A percentile compares a stretch with the other conserved stretches of the same genome.
These are phyloP conservation scores for Peronosclerospora sorghi DNA, from an alignment of 352 stramenopile genomes.

Conservation along the genomic window DNA sequence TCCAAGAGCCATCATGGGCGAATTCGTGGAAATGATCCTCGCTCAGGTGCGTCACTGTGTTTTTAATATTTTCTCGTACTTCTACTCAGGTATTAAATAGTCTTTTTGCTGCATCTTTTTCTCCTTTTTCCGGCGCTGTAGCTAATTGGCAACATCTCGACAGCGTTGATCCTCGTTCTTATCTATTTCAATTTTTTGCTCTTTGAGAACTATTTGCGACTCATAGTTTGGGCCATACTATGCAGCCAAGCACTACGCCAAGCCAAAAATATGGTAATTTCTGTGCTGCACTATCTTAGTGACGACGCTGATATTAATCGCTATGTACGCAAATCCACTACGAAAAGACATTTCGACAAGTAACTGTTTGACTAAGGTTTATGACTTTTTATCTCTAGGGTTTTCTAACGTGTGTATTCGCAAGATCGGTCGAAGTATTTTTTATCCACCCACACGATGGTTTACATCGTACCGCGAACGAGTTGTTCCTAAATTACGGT, in stretches of 20 bases:
- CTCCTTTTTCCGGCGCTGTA: no score
- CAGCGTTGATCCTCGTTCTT: slow-evolving; percentile 71
- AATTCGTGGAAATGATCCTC: slow-evolving; percentile 79
- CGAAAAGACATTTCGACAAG: not conserved
- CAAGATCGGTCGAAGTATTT: slow-evolving; percentile 68
- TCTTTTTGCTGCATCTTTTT: not conserved
- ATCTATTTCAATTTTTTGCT: slow-evolving; percentile 87
- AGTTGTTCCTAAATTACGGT: slow-evolving; percentile 81
- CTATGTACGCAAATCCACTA: slow-evolving; percentile 22
- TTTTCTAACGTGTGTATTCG: slow-evolving; percentile 71
- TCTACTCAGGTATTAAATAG: not conserved
- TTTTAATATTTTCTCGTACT: not conserved
- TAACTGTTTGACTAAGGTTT: not conserved
- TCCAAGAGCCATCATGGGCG: slow-evolving; percentile 34
- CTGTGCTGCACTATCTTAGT: slow-evolving; percentile 77
- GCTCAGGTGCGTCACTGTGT: slow-evolving; percentile 38
- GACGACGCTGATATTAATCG: slow-evolving; percentile 62
- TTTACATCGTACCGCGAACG: slow-evolving; percentile 54
- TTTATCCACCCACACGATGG: slow-evolving; percentile 58
- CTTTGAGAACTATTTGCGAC: slow-evolving; percentile 81
- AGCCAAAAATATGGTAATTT: slow-evolving; percentile 77
- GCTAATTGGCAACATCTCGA: slow-evolving; percentile 83
- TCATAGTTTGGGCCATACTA: slow-evolving; percentile 82
- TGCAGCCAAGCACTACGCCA: slow-evolving; percentile 79
- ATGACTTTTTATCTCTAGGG: slow-evolving; percentile 25